Conservation (phyloP, 441 rosid species). For the Biscutella laevigata region DNA sequence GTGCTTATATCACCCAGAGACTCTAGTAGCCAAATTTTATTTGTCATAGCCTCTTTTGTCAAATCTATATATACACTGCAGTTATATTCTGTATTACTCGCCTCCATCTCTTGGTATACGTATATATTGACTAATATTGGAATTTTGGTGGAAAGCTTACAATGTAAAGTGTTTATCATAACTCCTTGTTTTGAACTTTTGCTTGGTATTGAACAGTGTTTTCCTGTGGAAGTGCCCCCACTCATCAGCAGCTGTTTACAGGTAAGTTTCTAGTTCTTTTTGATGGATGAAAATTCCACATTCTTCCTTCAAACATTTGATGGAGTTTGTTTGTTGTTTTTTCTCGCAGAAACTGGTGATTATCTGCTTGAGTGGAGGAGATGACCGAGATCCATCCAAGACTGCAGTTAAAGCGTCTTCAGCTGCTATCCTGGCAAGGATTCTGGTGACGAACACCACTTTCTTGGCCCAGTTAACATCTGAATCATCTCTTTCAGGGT, state of each 20-base stretch:
- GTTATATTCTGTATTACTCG: not conserved
- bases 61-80: constrained; percentile 1
- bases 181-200: constrained; percentile 7
- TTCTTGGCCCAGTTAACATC: constrained; percentile 84
- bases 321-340: constrained; percentile 11
- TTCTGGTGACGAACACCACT: constrained; percentile 88
- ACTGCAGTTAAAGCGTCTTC: constrained; percentile 77
- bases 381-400: constrained; percentile 74
- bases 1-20: not conserved
- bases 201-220: constrained; percentile 50
- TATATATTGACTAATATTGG: not conserved
- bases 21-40: not conserved
- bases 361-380: constrained; percentile 83
- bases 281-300: constrained; percentile 6
- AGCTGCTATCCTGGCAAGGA: constrained; percentile 82
- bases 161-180: not conserved
- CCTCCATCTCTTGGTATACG: not conserved
- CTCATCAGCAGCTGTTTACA: constrained; percentile 74
- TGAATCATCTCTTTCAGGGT: constrained; percentile 61
- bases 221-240: constrained; percentile 78
- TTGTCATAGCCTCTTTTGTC: not conserved
- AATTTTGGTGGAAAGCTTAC: not conserved
- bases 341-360: constrained; percentile 63
- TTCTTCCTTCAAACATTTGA: not conserved
- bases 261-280: constrained; percentile 32